Conservation (phyloP, 78 protist species). For the Dictyostelium purpureum region DNA sequence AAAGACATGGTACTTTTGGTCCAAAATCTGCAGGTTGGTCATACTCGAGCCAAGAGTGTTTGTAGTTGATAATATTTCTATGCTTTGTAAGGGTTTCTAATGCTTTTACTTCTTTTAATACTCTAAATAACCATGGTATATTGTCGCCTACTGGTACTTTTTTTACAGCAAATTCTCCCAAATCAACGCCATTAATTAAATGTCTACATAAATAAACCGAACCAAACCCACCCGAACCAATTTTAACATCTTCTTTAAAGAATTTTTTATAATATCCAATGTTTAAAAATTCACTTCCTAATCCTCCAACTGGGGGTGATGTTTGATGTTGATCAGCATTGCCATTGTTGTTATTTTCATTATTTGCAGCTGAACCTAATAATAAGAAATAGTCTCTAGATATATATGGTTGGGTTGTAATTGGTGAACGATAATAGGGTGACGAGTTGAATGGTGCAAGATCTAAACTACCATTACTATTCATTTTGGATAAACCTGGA, state of each 20-base stretch:
- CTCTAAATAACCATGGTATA: slow-evolving; percentile 77
- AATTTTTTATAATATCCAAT: slow-evolving; percentile 72
- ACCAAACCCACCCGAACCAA: slow-evolving; percentile 84
- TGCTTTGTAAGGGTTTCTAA: slow-evolving; percentile 83
- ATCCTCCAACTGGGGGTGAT: background rate
- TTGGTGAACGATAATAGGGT: background rate
- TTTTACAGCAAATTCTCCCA: slow-evolving; percentile 87
- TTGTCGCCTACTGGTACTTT: slow-evolving; percentile 87
- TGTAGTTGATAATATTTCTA: slow-evolving; percentile 82
- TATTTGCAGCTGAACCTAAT: background rate
- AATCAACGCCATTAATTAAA: slow-evolving; percentile 70
- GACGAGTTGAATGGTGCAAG: slow-evolving; percentile 4
- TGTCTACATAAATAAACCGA: slow-evolving; percentile 77
- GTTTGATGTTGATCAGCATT: background rate
- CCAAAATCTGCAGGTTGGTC: slow-evolving; percentile 79
- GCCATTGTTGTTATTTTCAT: background rate
- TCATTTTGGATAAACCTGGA: too few species aligned
- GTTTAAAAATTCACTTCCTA: slow-evolving; percentile 58
- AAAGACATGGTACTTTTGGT: slow-evolving; percentile 85
- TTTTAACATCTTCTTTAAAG: slow-evolving; percentile 51
- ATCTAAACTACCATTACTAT: background rate
- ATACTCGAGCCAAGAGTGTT: slow-evolving; percentile 87
- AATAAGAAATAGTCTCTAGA: slow-evolving; percentile 74
- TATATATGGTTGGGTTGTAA: slow-evolving; percentile 9
- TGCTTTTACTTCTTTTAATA: slow-evolving; percentile 76